phyloP scores from a whole-genome alignment of 768 basidiomycete species.

The Rhodotorula graminis region DNA sequence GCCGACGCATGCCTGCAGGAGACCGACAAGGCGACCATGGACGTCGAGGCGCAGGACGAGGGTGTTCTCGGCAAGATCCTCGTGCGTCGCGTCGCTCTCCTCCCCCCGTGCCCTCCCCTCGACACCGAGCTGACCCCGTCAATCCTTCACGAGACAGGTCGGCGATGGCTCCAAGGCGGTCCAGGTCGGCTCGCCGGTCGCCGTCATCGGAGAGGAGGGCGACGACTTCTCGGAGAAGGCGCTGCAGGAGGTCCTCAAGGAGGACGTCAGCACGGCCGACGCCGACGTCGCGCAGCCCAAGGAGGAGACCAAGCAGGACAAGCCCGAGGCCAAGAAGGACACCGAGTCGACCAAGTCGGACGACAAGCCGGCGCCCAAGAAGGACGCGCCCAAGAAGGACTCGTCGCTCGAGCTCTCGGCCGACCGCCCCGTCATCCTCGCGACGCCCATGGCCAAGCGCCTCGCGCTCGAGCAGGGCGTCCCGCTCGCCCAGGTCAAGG shows the following conservation, averaged over 20 bases:
- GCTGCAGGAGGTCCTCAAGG: constrained; percentile 50
- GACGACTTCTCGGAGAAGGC: constrained; percentile 83
- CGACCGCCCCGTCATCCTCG: constrained; percentile 77
- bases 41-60: constrained; percentile 98
- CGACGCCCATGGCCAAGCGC: constrained; percentile 92
- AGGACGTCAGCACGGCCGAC: constrained; percentile 23
- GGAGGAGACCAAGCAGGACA: constrained; percentile 32
- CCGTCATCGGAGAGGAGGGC: constrained; percentile 87
- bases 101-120: background rate
- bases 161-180: constrained; percentile 82
- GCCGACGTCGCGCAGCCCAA: constrained; percentile 20
- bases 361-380: constrained; percentile 43
- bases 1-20: constrained; percentile 55
- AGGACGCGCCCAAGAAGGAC: constrained; percentile 42
- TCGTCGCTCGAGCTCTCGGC: constrained; percentile 42
- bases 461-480: constrained; percentile 91
- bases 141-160: constrained; percentile 52
- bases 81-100: constrained; percentile 53
- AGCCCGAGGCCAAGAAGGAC: constrained; percentile 19
- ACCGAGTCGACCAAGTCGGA: constrained; percentile 24
- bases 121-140: background rate
- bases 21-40: constrained; percentile 99
- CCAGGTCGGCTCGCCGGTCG: constrained; percentile 79
- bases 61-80: constrained; percentile 95
- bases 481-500: constrained; percentile 81